A percentile compares a stretch with the other conserved stretches of the same genome.
Evolutionary conservation across 371 early-diverging fungal species (phyloP).

Genomic region (Basidiobolus meristosporus): DNA sequence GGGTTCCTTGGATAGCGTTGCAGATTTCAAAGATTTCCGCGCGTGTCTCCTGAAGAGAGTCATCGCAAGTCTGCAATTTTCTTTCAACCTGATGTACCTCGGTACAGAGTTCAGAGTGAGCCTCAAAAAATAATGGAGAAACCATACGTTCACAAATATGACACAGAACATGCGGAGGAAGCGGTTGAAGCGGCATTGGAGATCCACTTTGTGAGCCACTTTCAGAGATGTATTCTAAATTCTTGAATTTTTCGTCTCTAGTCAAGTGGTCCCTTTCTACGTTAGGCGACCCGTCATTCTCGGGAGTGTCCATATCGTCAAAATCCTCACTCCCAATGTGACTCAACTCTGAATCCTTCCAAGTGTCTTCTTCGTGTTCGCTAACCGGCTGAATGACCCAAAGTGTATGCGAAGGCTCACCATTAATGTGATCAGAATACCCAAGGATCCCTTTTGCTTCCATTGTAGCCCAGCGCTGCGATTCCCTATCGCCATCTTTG

Average conservation of each 20-base stretch:
- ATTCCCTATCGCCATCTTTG: constrained; percentile 3
- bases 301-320: constrained; percentile 5
- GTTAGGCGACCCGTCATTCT: constrained; percentile 4
- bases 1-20: neutral
- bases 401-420: constrained; percentile 37
- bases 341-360: too few relatives aligned
- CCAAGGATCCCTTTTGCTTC: constrained; percentile 8
- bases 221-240: constrained; percentile 5
- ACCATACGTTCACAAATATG: constrained; percentile 63
- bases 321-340: neutral
- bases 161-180: constrained; percentile 29
- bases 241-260: neutral
- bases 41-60: constrained; percentile 40
- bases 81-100: constrained; percentile 61
- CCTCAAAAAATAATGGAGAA: constrained; percentile 51
- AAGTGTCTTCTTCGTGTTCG: too few relatives aligned
- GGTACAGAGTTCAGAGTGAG: constrained; percentile 51
- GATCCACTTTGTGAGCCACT: constrained; percentile 6
- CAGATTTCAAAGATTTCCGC: constrained; percentile 25
- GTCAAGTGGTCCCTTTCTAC: neutral
- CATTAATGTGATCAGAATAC: constrained; percentile 7
- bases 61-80: constrained; percentile 48
- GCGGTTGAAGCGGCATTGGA: constrained; percentile 1
- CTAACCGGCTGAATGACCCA: constrained; percentile 56
- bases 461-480: constrained; percentile 8